Evolutionary conservation across 371 early-diverging fungal species (phyloP).

Genomic region (Funneliformis caledonium): DNA sequence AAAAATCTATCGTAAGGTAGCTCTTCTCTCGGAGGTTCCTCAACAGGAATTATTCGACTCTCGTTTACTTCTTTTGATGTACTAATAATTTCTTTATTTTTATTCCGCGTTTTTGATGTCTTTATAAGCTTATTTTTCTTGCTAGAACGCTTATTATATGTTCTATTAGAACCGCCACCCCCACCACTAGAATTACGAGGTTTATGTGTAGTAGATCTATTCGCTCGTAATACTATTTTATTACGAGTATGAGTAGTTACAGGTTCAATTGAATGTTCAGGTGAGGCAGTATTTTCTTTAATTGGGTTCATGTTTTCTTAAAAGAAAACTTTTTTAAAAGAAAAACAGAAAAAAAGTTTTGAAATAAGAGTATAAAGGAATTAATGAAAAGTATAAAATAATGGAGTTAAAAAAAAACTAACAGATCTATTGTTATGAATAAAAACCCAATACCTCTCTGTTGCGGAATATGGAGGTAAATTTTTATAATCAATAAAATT

Average conservation of each 20-base stretch:
- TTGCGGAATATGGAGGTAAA: too few species aligned
- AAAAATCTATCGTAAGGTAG: conserved; percentile 31
- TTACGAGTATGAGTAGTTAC: background rate
- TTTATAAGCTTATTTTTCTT: conserved; percentile 12
- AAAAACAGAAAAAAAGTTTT: too few species aligned
- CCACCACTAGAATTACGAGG: background rate
- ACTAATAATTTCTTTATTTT: background rate
- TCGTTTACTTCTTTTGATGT: background rate
- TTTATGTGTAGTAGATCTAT: background rate
- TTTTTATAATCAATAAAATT: too few species aligned
- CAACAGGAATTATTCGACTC: background rate
- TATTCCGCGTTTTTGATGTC: conserved; percentile 19
- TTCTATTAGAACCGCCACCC: background rate
- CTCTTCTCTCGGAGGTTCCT: conserved; percentile 34
- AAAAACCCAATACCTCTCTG: too few species aligned
- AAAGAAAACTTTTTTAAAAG: too few species aligned
- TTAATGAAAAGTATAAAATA: too few species aligned
- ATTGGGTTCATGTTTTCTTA: background rate
- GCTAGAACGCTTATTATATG: background rate
- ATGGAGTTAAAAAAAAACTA: too few species aligned
- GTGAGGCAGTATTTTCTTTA: background rate
- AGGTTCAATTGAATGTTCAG: background rate
- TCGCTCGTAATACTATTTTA: background rate
- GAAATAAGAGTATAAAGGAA: too few species aligned
- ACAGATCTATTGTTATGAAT: too few species aligned